A percentile compares a stretch with the other conserved stretches of the same genome.
Conservation (phyloP, 176 grass and related monocot species). For the Aegilops tauschii region DNA sequence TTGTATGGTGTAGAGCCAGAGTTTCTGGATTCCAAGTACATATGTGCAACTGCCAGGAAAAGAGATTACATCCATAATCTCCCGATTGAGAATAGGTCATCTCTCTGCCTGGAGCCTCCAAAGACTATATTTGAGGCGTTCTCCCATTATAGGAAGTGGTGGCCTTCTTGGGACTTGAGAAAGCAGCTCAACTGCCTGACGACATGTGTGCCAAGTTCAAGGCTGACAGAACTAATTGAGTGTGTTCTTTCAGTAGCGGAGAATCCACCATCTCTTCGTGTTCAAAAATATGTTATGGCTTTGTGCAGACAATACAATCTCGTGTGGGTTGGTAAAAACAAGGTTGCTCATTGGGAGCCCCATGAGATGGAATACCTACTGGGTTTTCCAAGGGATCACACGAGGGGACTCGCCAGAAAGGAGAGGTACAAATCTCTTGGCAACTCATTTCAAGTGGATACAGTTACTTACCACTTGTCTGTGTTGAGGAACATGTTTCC, state of each 20-base stretch:
- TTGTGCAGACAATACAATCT: slow-evolving; percentile 75
- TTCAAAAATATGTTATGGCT: slow-evolving; percentile 46
- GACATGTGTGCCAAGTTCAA: slow-evolving; percentile 51
- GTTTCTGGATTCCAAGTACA: slow-evolving; percentile 72
- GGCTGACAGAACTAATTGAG: slow-evolving; percentile 45
- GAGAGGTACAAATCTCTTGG: too few relatives aligned
- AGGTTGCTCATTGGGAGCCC: slow-evolving; percentile 65
- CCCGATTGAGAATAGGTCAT: slow-evolving; percentile 46
- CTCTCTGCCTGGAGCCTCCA: slow-evolving; percentile 50
- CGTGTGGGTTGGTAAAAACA: slow-evolving; percentile 71
- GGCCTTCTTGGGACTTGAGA: slow-evolving; percentile 69
- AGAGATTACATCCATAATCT: slow-evolving; percentile 80
- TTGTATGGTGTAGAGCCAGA: slow-evolving; percentile 68
- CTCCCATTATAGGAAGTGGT: slow-evolving; percentile 45
- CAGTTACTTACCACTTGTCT: too few relatives aligned
- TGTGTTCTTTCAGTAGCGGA: neutral
- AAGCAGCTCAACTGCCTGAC: slow-evolving; percentile 76
- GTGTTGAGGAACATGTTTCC: too few relatives aligned
- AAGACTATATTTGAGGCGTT: slow-evolving; percentile 67
- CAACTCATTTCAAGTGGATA: too few relatives aligned
- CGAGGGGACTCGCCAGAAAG: slow-evolving; percentile 39
- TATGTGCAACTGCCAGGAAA: slow-evolving; percentile 65
- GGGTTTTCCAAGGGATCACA: slow-evolving; percentile 80
- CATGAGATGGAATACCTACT: slow-evolving; percentile 76
- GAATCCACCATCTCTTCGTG: slow-evolving; percentile 34